These are phyloP conservation scores for Septoria linicola DNA, from an alignment of 2,329 filamentous ascomycete species.

Conservation along the genomic window DNA sequence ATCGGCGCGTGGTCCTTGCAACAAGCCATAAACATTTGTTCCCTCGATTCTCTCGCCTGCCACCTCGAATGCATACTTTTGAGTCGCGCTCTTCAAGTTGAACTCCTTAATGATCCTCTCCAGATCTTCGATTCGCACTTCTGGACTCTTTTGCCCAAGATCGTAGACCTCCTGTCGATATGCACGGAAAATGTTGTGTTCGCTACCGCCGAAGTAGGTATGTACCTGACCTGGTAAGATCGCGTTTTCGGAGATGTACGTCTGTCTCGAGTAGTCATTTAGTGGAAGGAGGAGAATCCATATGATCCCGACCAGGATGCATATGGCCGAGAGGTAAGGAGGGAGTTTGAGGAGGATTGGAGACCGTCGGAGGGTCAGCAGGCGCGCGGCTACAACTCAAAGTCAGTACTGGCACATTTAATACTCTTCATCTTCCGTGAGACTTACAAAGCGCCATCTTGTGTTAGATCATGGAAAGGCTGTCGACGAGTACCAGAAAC, in stretches of 20 bases:
- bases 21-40: conserved; percentile 89
- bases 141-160: conserved; percentile 49
- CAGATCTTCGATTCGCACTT: conserved; percentile 53
- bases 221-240: conserved; percentile 94
- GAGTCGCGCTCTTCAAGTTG: conserved; percentile 82
- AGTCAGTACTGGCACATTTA: neutral
- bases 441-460: conserved; percentile 35
- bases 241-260: conserved; percentile 97
- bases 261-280: conserved; percentile 84
- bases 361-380: conserved; percentile 72
- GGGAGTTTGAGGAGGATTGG: conserved; percentile 79
- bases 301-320: conserved; percentile 77
- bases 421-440: neutral
- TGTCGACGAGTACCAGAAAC: neutral
- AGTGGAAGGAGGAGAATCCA: conserved; percentile 91
- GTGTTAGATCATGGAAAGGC: conserved; percentile 12
- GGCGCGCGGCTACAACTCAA: conserved; percentile 46
- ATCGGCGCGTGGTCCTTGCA: conserved; percentile 91
- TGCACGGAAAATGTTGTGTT: conserved; percentile 89
- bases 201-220: conserved; percentile 94
- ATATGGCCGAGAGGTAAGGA: conserved; percentile 81
- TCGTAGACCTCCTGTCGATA: conserved; percentile 80
- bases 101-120: conserved; percentile 72
- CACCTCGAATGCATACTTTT: conserved; percentile 82
- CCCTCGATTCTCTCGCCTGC: conserved; percentile 72